Base-by-base conservation (phyloP, 495 filamentous ascomycete species). In the Lophiostoma macrostomum region DNA sequence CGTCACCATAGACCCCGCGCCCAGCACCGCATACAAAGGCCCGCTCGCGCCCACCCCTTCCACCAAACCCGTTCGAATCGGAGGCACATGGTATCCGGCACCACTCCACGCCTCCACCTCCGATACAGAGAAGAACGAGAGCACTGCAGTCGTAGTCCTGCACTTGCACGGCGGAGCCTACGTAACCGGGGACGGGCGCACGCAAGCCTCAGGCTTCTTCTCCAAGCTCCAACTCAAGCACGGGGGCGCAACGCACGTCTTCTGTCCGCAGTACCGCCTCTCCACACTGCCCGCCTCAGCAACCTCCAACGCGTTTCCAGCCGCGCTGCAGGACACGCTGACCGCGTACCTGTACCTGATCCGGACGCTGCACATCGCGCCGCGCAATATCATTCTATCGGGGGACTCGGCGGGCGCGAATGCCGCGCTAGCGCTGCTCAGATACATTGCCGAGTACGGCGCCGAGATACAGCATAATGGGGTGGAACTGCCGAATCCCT, bases 91-190 rank as follows among this genome's bases (percentile, higher is more conserved):
- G 71, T 71, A 69, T 50, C 69, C 70, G 0, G 49, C 50, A 18
- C 41, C 57, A 7, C 27, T 50, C 0, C 43, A 40, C 5, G 14
- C 16, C 3, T 13, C 5, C 13, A n/a, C n/a, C n/a, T 20, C 16
- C 12, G 56, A 54, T 6, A 16, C 20, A 1, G n/a, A n/a, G n/a
- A n/a, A n/a, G n/a, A n/a, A n/a, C n/a, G n/a, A n/a, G n/a, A 37
- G 37, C 10, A 24, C 36, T 16, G 35, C 40, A 6, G 41, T 22
- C 6, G 61, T 79, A n/a, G 59, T 74, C 3, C 67, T 80, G 18
- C 74, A 80, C 53, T 67, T 80, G 48, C 77, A 80, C 56, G 75
- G 76, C 38, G 77, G 77, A 22, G 74, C 70, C 10, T 80, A 67
- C 53, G 69, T 77, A 19, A 31, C 75, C 41, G 64, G 71, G 45